Evolutionary conservation across 306 rosid species (phyloP), one percentile per base, ranked within the genome.

Genomic region (Hylodesmum podocarpum): DNA sequence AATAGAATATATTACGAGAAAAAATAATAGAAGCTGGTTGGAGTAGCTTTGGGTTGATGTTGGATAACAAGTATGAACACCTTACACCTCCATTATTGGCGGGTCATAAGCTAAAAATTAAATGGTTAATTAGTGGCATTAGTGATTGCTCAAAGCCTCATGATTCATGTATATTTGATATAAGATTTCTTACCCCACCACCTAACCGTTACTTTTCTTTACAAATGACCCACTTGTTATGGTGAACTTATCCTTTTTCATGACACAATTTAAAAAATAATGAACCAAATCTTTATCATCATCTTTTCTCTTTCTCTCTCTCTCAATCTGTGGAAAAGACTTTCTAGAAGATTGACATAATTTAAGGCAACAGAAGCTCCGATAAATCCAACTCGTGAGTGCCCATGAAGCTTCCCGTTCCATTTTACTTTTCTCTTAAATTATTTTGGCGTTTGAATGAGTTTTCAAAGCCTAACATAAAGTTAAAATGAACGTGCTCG

Each of bases 101-200:
- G 80, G 80, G 79, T 78, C 51, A 72, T 46, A 67, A 68, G 84
- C 81, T 37, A 50, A 59, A 73, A 81, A 70, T 46, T 22, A 73
- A 58, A 44, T 79, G 83, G 72, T 58, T 75, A 81, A 81, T 81
- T 67, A 68, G 61, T 19, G 46, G 29, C n/a, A 71, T 46, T 14
- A 68, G 78, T 54, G 19, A 66, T 70, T 71, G 80, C 65, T 77
- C 33, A 71, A 76, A 36, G 36, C 19, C 58, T 55, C 73, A 65
- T 85, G 84, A 85, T 78, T 81, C 79, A 59, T 78, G 73, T 28
- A 81, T 81, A 78, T 85, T 73, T 81, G 83, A 80, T 57, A 28
- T 62, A 76, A 70, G 76, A 85, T 85, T 81, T 81, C 36, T 81
- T 69, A 55, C 86, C 81, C 86, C 77, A 85, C 86, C 77, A 85